phyloP scores from a whole-genome alignment of 106 monocot species.

The Iris macrosiphon region DNA sequence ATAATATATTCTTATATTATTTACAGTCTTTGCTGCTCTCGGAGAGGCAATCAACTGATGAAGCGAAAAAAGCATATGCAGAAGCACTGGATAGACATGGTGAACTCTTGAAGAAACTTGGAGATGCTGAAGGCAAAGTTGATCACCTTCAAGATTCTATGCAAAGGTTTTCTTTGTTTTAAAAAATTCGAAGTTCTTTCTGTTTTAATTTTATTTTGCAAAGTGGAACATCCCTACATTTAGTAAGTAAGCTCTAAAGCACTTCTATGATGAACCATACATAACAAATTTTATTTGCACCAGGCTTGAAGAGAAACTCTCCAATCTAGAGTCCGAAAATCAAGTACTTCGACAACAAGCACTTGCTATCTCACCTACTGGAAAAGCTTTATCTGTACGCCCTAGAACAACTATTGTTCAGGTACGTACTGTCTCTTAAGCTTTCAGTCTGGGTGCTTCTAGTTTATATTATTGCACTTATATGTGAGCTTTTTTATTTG shows the following conservation, averaged over 20 bases:
- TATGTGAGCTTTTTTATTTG: not conserved
- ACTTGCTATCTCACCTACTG: conserved; percentile 78
- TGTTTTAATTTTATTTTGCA: too few relatives aligned
- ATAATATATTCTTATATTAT: not conserved
- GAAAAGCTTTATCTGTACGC: conserved; percentile 56
- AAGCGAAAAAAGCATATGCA: conserved; percentile 35
- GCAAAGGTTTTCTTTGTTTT: conserved; percentile 47
- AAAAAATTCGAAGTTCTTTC: too few relatives aligned
- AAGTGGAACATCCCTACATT: not conserved
- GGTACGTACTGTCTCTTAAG: conserved; percentile 24
- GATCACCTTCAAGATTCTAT: conserved; percentile 85
- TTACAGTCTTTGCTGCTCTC: conserved; percentile 59
- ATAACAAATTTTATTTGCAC: too few relatives aligned
- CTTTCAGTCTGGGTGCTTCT: not conserved
- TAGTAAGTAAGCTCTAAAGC: conserved; percentile 6
- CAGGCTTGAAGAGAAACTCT: conserved; percentile 79
- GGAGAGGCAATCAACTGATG: conserved; percentile 51
- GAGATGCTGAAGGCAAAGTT: conserved; percentile 56
- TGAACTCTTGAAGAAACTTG: conserved; percentile 67
- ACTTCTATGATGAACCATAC: not conserved
- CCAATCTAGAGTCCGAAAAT: conserved; percentile 78
- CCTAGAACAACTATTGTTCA: conserved; percentile 55
- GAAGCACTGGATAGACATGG: conserved; percentile 53
- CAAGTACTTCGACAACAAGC: conserved; percentile 87
- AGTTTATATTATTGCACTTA: not conserved